Base-by-base conservation (phyloP, 768 basidiomycete genomes). In the Rhodotorula taiwanensis region DNA sequence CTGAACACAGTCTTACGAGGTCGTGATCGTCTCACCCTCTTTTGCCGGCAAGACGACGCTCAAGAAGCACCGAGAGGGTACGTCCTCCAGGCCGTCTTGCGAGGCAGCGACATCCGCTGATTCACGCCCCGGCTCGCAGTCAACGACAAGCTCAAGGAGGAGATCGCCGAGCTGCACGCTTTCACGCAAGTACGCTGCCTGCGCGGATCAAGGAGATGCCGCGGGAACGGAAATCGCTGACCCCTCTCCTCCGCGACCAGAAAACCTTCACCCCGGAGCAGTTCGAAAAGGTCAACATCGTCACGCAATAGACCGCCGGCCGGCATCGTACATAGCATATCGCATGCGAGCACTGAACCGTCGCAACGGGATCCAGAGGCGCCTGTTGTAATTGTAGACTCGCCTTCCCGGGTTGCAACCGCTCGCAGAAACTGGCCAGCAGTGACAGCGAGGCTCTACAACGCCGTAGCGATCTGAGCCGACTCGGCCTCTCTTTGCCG, bases 101-200 rank as follows among this genome's bases (percentile, higher is more conserved):
- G 36, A 39, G 33, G 4, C 18, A 8, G 21, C 28, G 13, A 18
- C 15, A 34, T 39, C 45, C 7, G 27, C 51, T 62, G 48, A 57
- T 18, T 13, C 0, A 6, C 4, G 14, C 6, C 5, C 30, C 1
- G 23, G 2, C 34, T 6, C 11, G 20, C 58, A 72, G 72, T 72
- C 52, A 72, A 72, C 61, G 70, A 66, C 13, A 59, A 62, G 31
- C 66, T 72, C 28, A 71, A 70, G 56, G 70, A 69, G 18, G 72
- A 72, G 58, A 72, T 72, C 33, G 72, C 65, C 6, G 65, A 67
- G 49, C 62, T 72, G 45, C 72, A 72, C 58, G 72, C 72, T 10
- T 72, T 72, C 52, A 67, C 70, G 0, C 72, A 72, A 54, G 71
- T 70, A 9, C 8, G 69, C n/a, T 30, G 0, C 36, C 45, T 9